Evolutionary conservation across 352 stramenopile genomes (phyloP).

Genomic region (Phytophthora crassamura): DNA sequence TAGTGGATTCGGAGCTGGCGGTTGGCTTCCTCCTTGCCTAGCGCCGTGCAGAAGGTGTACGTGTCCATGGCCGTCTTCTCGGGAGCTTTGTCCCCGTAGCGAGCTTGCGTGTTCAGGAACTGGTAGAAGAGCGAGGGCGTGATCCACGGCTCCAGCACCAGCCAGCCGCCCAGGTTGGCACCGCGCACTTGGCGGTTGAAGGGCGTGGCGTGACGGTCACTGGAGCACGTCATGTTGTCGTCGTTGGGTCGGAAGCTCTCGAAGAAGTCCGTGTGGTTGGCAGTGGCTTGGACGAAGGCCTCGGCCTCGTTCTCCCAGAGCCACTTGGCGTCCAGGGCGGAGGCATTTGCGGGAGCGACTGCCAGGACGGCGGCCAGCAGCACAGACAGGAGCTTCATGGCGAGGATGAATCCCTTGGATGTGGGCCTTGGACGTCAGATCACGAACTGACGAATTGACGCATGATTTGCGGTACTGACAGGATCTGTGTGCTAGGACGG

Average conservation of each 20-base stretch:
- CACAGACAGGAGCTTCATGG: slow-evolving; percentile 18
- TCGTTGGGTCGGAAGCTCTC: slow-evolving; percentile 58
- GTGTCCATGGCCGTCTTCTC: slow-evolving; percentile 91
- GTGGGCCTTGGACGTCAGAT: slow-evolving; percentile 18
- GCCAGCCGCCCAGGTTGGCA: slow-evolving; percentile 35
- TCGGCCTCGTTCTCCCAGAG: slow-evolving; percentile 65
- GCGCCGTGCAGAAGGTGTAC: slow-evolving; percentile 81
- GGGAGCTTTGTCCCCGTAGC: slow-evolving; percentile 72
- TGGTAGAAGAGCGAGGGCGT: slow-evolving; percentile 39
- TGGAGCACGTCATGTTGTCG: slow-evolving; percentile 35
- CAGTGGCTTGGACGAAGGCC: slow-evolving; percentile 38
- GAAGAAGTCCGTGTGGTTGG: slow-evolving; percentile 45
- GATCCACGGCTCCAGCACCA: slow-evolving; percentile 37
- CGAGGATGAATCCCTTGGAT: slow-evolving; percentile 2
- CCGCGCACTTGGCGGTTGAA: slow-evolving; percentile 35
- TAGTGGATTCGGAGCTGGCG: slow-evolving; percentile 93
- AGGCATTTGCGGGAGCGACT: background rate
- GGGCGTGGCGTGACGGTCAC: slow-evolving; percentile 32
- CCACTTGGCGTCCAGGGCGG: slow-evolving; percentile 47
- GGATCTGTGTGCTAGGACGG: background rate
- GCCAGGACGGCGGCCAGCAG: slow-evolving; percentile 6
- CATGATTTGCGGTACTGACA: slow-evolving; percentile 7
- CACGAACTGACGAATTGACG: slow-evolving; percentile 16
- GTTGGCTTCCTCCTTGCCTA: slow-evolving; percentile 86
- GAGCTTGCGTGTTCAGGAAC: slow-evolving; percentile 67